Percentiles rank a stretch among this genome's conserved stretches.
Conservation (phyloP, 1,139 yeast species). For the Zygosaccharomyces pseudobailii region DNA sequence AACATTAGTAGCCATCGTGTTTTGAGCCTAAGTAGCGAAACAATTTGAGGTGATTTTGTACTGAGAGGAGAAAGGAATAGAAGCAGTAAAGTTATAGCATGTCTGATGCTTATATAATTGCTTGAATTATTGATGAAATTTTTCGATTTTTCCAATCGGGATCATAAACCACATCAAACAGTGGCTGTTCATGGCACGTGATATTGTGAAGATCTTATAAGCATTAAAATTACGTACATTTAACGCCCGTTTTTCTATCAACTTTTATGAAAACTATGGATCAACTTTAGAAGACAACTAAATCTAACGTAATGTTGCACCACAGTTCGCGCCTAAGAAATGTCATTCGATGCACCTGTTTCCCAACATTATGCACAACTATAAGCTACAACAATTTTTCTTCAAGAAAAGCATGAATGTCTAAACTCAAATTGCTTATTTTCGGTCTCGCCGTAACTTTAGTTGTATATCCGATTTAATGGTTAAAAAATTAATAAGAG, state of each 20-base stretch:
- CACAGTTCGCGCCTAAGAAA: no score
- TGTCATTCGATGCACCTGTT: no score
- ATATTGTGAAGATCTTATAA: neutral
- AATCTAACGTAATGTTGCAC: no score
- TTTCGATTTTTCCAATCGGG: neutral
- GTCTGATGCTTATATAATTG: neutral
- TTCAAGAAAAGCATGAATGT: no score
- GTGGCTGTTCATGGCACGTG: slow-evolving; percentile 3
- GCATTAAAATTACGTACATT: neutral
- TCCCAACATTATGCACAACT: no score
- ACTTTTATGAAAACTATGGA: neutral
- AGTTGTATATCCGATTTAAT: no score
- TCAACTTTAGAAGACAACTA: no score
- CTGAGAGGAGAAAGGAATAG: neutral
- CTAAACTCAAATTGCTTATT: no score
- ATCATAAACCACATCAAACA: slow-evolving; percentile 1
- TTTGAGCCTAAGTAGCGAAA: neutral
- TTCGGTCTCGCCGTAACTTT: rapidly evolving
- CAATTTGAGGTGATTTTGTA: neutral
- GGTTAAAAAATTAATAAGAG: no score
- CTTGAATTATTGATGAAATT: neutral
- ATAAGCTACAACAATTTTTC: no score
- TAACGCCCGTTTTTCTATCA: neutral
- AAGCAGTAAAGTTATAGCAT: neutral
- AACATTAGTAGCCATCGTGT: slow-evolving; percentile 81